Percentiles rank a stretch among this genome's conserved stretches.
Evolutionary conservation across 768 basidiomycete genomes (phyloP).

Genomic region (Trametes meyenii): DNA sequence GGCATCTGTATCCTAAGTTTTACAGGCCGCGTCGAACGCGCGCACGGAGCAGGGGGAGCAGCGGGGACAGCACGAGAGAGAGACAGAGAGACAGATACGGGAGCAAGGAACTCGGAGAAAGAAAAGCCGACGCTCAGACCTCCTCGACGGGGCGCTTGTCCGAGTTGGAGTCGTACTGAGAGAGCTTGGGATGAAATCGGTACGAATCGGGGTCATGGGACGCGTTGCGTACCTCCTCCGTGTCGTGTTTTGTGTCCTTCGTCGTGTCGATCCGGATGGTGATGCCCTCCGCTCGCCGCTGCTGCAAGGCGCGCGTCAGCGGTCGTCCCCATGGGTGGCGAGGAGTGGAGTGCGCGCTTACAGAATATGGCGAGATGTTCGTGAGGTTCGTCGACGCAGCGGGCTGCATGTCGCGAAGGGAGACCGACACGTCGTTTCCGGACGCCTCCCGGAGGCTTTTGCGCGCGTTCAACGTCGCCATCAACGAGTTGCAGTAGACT

Average conservation of each 20-base stretch:
- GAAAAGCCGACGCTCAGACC: not conserved
- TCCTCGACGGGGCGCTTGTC: conserved; percentile 19
- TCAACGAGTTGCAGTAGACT: conserved; percentile 60
- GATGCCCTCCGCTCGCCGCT: conserved; percentile 35
- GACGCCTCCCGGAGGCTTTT: conserved; percentile 21
- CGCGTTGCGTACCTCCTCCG: not conserved
- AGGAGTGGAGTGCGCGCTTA: conserved; percentile 1
- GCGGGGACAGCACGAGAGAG: not conserved
- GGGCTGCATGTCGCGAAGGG: conserved; percentile 22
- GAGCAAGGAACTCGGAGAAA: not conserved
- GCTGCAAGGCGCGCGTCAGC: not conserved
- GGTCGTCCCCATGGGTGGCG: not conserved
- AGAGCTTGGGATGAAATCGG: not conserved
- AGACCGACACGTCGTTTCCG: conserved; percentile 17
- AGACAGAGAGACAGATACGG: not conserved
- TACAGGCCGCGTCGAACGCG: not conserved
- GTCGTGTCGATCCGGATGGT: conserved; percentile 69
- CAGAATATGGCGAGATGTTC: conserved; percentile 40
- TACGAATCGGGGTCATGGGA: not conserved
- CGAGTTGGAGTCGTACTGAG: conserved; percentile 12
- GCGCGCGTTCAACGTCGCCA: conserved; percentile 55
- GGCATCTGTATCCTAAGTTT: conserved; percentile 11
- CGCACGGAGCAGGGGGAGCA: not conserved
- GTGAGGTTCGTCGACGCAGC: conserved; percentile 8
- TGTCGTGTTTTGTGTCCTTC: conserved; percentile 51